These are phyloP conservation scores for Remersonia thermophila DNA, from an alignment of 2,329 filamentous ascomycete species.

Conservation along the genomic window DNA sequence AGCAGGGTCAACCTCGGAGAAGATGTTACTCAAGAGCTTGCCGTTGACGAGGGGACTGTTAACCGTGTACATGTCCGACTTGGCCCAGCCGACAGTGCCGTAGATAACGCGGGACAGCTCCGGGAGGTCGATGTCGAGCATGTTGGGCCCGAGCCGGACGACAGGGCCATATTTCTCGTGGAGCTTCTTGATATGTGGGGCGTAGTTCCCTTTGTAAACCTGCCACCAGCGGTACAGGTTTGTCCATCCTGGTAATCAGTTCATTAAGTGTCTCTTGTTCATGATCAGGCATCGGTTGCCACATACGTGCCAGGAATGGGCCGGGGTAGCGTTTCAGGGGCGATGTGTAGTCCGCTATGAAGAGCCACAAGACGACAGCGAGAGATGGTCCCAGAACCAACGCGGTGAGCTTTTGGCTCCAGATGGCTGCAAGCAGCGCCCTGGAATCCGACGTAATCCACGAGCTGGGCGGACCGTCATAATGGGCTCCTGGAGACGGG, in stretches of 20 bases:
- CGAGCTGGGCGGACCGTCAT: conserved; percentile 1
- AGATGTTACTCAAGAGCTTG: conserved; percentile 26
- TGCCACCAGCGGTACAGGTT: conserved; percentile 24
- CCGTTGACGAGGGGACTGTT: conserved; percentile 22
- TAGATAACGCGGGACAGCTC: conserved; percentile 31
- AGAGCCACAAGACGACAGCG: conserved; percentile 14
- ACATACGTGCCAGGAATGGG: conserved; percentile 16
- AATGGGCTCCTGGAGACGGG: conserved; percentile 3
- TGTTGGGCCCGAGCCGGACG: conserved; percentile 30
- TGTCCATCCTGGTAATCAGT: conserved; percentile 20
- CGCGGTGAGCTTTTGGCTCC: conserved; percentile 4
- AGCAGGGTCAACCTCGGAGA: conserved; percentile 23
- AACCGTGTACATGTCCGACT: conserved; percentile 18
- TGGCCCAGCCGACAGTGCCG: conserved; percentile 18
- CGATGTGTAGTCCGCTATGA: conserved; percentile 18
- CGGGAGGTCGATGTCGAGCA: conserved; percentile 41
- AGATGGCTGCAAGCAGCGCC: no score
- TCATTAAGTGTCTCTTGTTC: no score
- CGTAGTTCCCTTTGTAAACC: conserved; percentile 17
- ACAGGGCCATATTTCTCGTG: conserved; percentile 27
- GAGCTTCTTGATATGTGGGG: conserved; percentile 20
- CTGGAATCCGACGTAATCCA: no score
- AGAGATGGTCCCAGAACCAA: conserved; percentile 7
- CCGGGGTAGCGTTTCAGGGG: conserved; percentile 23
- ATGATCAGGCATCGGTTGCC: no score